Evolutionary conservation across 208 protist species (phyloP), one percentile per base, ranked within the genome.

Genomic region (Leishmania amazonensis): DNA sequence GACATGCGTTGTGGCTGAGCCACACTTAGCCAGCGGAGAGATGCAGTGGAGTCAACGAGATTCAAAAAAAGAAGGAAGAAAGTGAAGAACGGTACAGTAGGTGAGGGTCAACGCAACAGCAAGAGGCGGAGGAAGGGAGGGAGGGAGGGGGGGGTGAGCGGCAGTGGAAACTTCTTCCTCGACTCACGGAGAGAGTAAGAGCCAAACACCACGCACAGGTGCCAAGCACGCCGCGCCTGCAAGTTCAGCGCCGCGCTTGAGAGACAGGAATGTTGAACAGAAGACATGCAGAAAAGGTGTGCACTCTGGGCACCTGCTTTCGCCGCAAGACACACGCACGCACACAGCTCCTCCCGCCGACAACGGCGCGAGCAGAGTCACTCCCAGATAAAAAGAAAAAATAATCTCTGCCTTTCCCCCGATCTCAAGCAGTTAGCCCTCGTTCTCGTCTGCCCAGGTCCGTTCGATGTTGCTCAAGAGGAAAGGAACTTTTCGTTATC

Each of bases 11-110:
- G 28, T 38, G 67, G 68, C n/a, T 42, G 38, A 28, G 24, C 35
- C 24, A 47, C 35, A 54, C 70, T 60, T 24, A 6, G 11, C 38
- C 3, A 3, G 73, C 4, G 2, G 58, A 35, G 28, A 31, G 54
- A 79, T 42, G 72, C 2, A 35, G 8, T 77, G 6, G 74, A n/a
- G 11, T 1, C 19, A 74, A 75, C 6, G 40, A 62, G 31, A 38
- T 11, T n/a, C 45, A 54, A 58, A 75, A 64, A 86, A 75, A 47
- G 31, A 84, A 83, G 38, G 62, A 72, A 78, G 78, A 31, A 35
- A 31, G 31, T 35, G 42, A 62, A 87, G 8, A 49, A 49, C 8
- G 40, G 53, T 28, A 76, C 38, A 45, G 67, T n/a, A 15, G 51
- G 54, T 35, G 47, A 65, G 0, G 13, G 54, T 51, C n/a, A 49